Conservation (phyloP, 2,329 filamentous ascomycete genomes). For the Podosphaera fusca region DNA sequence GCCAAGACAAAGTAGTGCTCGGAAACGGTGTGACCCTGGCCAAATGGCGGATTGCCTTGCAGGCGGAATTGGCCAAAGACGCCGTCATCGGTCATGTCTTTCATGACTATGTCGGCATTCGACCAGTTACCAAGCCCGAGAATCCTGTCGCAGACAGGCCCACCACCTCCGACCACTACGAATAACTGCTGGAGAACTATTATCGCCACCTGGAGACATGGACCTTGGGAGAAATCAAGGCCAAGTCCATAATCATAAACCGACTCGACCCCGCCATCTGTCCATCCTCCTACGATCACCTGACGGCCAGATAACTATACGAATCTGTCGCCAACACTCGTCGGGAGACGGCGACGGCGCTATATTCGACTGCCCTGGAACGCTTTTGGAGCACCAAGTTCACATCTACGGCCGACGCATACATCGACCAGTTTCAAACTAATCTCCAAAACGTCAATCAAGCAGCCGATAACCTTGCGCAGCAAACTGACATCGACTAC, state of each 20-base stretch:
- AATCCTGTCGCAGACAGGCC: too few relatives aligned
- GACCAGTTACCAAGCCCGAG: too few relatives aligned
- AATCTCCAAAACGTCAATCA: not conserved
- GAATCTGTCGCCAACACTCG: not conserved
- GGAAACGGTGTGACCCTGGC: too few relatives aligned
- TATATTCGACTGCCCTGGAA: not conserved
- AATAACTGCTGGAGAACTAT: not conserved
- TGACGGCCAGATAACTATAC: not conserved
- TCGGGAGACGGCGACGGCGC: too few relatives aligned
- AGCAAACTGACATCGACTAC: not conserved
- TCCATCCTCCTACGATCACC: not conserved
- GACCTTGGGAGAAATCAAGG: not conserved
- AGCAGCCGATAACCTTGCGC: not conserved
- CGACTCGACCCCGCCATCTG: not conserved
- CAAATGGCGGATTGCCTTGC: too few relatives aligned
- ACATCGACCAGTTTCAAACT: not conserved
- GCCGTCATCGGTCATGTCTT: too few relatives aligned
- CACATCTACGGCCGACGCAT: not conserved
- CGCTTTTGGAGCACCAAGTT: too few relatives aligned
- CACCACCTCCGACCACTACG: too few relatives aligned
- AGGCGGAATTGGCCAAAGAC: too few relatives aligned
- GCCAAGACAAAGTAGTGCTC: too few relatives aligned
- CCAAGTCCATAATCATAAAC: not conserved
- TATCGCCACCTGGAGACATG: not conserved
- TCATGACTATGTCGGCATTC: too few relatives aligned